Percentiles rank a stretch among this genome's conserved stretches.
Conservation (phyloP, 192 early-diverging fungal species). For the Mortierella hygrophila region DNA sequence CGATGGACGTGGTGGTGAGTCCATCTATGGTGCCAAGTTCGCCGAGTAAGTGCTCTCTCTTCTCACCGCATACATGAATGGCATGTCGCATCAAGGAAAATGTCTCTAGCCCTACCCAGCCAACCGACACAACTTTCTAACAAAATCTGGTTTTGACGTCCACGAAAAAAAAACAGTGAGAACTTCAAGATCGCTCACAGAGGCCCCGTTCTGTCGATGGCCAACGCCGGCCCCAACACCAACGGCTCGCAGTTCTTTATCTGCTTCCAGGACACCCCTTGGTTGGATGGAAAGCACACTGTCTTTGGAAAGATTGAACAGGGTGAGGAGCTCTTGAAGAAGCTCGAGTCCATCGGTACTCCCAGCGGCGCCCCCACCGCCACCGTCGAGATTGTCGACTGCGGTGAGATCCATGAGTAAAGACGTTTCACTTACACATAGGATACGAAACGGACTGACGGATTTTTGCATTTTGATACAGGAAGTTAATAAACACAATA, state of each 20-base stretch:
- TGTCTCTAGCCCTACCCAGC: no score
- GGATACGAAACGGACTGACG: neutral
- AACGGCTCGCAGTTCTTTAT: slow-evolving; percentile 84
- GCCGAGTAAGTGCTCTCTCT: slow-evolving; percentile 68
- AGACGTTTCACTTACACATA: neutral
- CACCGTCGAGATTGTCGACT: slow-evolving; percentile 78
- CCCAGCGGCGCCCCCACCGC: slow-evolving; percentile 70
- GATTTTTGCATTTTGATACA: neutral
- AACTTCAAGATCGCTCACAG: slow-evolving; percentile 93
- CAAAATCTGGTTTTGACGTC: neutral
- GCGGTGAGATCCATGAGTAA: slow-evolving; percentile 75
- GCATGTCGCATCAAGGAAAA: neutral
- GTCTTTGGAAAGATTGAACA: slow-evolving; percentile 92
- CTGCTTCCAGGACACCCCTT: slow-evolving; percentile 71
- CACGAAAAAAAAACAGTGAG: slow-evolving; percentile 62
- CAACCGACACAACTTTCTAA: neutral
- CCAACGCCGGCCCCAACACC: slow-evolving; percentile 85
- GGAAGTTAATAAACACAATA: neutral
- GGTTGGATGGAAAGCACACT: slow-evolving; percentile 92
- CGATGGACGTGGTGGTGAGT: slow-evolving; percentile 83
- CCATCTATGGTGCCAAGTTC: slow-evolving; percentile 90
- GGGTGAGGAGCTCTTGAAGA: slow-evolving; percentile 77
- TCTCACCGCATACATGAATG: neutral
- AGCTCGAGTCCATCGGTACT: slow-evolving; percentile 78
- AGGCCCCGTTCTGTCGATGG: slow-evolving; percentile 76